These are phyloP conservation scores for Xanthoparmelia taractica DNA, from an alignment of 495 filamentous ascomycete species.

Conservation along the genomic window DNA sequence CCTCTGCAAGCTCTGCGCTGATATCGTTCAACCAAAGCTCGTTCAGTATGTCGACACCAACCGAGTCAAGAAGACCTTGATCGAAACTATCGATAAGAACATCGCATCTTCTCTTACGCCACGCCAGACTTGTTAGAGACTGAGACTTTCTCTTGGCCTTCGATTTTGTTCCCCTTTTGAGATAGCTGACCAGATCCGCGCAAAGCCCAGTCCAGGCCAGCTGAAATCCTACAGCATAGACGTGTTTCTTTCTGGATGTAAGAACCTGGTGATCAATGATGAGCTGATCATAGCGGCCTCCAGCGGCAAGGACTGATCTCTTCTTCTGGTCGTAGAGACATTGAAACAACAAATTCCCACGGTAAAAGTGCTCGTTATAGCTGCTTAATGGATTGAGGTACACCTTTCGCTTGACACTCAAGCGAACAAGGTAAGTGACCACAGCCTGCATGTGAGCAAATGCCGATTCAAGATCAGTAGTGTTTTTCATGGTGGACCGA, in stretches of 20 bases:
- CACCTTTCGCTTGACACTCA: constrained; percentile 67
- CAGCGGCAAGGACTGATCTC: constrained; percentile 81
- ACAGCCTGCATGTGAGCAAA: constrained; percentile 73
- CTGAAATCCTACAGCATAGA: constrained; percentile 85
- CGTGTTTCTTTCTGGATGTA: constrained; percentile 37
- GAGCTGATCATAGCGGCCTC: constrained; percentile 83
- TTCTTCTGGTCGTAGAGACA: constrained; percentile 84
- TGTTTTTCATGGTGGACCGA: constrained; percentile 40
- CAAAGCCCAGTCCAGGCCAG: constrained; percentile 78
- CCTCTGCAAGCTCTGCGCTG: constrained; percentile 83
- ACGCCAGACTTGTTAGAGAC: constrained; percentile 29
- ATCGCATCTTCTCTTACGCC: constrained; percentile 51
- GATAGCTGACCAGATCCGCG: constrained; percentile 55
- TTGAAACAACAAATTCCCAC: constrained; percentile 80
- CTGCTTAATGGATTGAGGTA: constrained; percentile 82
- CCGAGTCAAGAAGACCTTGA: constrained; percentile 62
- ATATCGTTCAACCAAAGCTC: constrained; percentile 77
- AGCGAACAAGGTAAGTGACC: constrained; percentile 63
- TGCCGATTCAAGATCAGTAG: constrained; percentile 58
- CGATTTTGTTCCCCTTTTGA: constrained; percentile 51
- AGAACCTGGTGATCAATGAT: constrained; percentile 62
- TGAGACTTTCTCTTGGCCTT: constrained; percentile 62
- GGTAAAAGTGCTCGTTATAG: constrained; percentile 88
- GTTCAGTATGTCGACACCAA: constrained; percentile 64
- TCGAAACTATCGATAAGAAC: constrained; percentile 86